Evolutionary conservation across 257 asterid species (phyloP), one percentile per base, ranked within the genome.

Genomic region (Solanum arcanum): DNA sequence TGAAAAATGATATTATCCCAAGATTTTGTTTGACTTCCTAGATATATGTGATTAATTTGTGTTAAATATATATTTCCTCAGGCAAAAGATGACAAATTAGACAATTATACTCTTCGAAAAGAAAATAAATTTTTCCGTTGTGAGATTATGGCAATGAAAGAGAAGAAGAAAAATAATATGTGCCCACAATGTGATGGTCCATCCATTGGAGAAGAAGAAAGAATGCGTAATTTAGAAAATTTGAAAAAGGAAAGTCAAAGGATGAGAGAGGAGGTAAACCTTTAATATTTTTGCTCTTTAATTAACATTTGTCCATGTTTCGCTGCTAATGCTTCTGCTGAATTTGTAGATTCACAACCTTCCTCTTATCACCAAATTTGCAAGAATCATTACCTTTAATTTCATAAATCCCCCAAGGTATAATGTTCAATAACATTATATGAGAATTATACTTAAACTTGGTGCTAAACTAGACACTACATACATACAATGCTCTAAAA

Each of bases 51-150:
- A 29, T 29, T 29, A 29, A 29, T 2, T 29, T 29, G 31, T 29
- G 31, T 29, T 29, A 29, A 29, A 29, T 29, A 29, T 29, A 29
- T 20, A 56, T 82, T 49, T 12, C 27, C 93, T 3, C 20, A 94
- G 98, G 91, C 91, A 44, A 94, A 89, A 64, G 88, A 86, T 86
- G 94, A 92, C 73, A 92, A 78, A 88, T 93, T 91, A 56, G 91
- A 91, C 87, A 93, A 93, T 86, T 85, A 84, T 86, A 52, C 88
- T 62, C 95, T 94, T 44, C 91, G 90, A 42, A 21, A 89, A 8
- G 94, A 94, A 84, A 95, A 93, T 86, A 93, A 92, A 68, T 90
- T 86, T 75, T 85, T 92, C 35, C 93, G 84, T 39, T 86, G 87
- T 9, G 93, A 94, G 91, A 92, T 93, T 88, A 88, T 91, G 29